phyloP scores from a whole-genome alignment of 1,284 basidiomycete species.

The Hymenochaete sp. region DNA sequence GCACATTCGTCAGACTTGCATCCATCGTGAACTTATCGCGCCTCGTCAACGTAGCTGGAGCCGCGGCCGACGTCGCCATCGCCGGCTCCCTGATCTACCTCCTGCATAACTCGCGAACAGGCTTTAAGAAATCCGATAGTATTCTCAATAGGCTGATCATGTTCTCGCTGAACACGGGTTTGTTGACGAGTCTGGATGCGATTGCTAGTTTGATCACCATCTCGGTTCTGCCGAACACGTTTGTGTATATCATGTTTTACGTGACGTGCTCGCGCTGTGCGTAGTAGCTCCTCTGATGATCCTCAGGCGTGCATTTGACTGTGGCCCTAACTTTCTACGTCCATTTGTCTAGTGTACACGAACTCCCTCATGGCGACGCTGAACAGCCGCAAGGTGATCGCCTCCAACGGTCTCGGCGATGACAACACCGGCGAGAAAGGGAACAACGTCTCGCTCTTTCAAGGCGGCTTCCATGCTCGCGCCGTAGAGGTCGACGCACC shows the following conservation, averaged over 20 bases:
- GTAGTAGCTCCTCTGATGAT: not conserved
- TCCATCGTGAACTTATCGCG: constrained; percentile 10
- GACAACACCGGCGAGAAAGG: constrained; percentile 11
- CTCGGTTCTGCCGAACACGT: constrained; percentile 13
- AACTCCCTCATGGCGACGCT: constrained; percentile 18
- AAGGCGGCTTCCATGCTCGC: constrained; percentile 8
- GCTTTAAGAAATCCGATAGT: constrained; percentile 14
- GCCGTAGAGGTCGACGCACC: constrained; percentile 13
- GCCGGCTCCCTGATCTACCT: constrained; percentile 14
- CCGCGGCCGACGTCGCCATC: constrained; percentile 14
- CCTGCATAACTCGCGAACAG: constrained; percentile 14
- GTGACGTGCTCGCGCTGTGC: constrained; percentile 14
- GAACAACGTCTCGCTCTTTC: constrained; percentile 7
- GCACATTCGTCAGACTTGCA: constrained; percentile 9
- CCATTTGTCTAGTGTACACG: constrained; percentile 11
- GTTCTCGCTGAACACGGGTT: constrained; percentile 17
- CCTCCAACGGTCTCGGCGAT: constrained; percentile 4
- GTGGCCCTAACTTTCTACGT: not conserved
- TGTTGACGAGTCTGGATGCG: constrained; percentile 16
- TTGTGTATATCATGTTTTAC: constrained; percentile 18
- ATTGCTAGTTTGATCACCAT: constrained; percentile 14
- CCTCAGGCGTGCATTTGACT: not conserved
- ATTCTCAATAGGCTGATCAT: constrained; percentile 17
- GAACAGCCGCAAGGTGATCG: constrained; percentile 10
- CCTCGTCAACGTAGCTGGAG: constrained; percentile 13